Percentiles rank a stretch among this genome's conserved stretches.
Evolutionary conservation across 331 rosid genomes (phyloP).

Genomic region (Dryas integrifolia): DNA sequence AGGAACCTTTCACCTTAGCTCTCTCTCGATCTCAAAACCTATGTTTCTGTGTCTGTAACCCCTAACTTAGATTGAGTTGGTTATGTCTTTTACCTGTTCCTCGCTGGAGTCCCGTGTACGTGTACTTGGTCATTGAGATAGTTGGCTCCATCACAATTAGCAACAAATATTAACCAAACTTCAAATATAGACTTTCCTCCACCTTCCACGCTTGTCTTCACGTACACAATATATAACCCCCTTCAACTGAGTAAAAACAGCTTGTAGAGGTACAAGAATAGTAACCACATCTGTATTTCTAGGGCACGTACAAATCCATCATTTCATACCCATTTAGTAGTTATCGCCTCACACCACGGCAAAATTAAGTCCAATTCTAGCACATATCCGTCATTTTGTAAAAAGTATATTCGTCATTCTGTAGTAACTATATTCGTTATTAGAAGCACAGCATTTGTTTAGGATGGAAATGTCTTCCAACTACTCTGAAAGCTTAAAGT

Average conservation of each 20-base stretch:
- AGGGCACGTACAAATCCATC: not conserved
- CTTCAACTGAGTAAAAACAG: not conserved
- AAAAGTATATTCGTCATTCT: no score
- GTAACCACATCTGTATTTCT: not conserved
- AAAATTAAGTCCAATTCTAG: not conserved
- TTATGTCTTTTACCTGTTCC: conserved; percentile 51
- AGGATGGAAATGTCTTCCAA: no score
- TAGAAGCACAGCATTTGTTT: no score
- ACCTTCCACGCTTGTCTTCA: conserved; percentile 20
- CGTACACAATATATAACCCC: not conserved
- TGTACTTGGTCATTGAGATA: not conserved
- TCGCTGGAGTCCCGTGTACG: conserved; percentile 10
- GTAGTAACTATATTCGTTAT: no score
- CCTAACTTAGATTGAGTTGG: conserved; percentile 53
- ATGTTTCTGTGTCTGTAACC: conserved; percentile 31
- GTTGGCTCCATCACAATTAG: conserved; percentile 4
- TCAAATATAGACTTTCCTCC: conserved; percentile 35
- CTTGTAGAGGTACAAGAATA: not conserved
- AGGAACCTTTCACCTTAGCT: conserved; percentile 39
- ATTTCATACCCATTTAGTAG: not conserved
- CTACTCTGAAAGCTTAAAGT: no score
- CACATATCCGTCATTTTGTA: not conserved
- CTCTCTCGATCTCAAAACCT: conserved; percentile 7
- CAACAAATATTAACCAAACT: conserved; percentile 16
- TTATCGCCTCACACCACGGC: not conserved